Conservation (phyloP, 805 yeast genomes). For the Lipomyces mesembrius region DNA sequence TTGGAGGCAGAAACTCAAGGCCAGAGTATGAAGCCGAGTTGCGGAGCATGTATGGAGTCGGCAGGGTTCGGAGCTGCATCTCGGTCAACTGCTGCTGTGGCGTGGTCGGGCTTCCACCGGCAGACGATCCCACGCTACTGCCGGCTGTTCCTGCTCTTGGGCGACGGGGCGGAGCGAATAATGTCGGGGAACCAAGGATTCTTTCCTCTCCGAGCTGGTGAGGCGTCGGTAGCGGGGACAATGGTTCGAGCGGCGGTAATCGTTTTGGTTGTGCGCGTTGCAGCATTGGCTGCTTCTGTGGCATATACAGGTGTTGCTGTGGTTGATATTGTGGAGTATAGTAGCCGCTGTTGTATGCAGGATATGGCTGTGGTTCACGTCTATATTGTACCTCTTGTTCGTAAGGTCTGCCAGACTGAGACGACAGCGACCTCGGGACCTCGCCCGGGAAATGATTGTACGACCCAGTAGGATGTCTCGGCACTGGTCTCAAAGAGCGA, state of each 20-base stretch:
- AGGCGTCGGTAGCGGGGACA: conserved; percentile 35
- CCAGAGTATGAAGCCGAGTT: conserved; percentile 34
- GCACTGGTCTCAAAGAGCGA: not conserved
- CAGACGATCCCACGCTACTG: conserved; percentile 8
- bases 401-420: conserved; percentile 3
- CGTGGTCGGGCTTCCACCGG: conserved; percentile 22
- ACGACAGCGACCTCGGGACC: conserved; percentile 18
- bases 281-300: not conserved
- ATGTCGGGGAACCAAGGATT: conserved; percentile 29
- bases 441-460: not conserved
- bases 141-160: not conserved
- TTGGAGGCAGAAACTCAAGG: conserved; percentile 35
- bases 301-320: not conserved
- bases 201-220: conserved; percentile 28
- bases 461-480: not conserved
- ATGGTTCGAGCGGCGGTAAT: conserved; percentile 32
- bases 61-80: conserved; percentile 29
- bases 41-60: conserved; percentile 36
- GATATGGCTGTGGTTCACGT: conserved; percentile 6
- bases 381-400: not conserved
- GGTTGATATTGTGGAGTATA: not conserved
- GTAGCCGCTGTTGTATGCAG: not conserved
- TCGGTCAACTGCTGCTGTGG: conserved; percentile 21
- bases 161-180: conserved; percentile 31
- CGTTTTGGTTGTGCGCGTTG: conserved; percentile 13